Evolutionary conservation across 352 stramenopile species (phyloP).

Genomic region (Phytophthora citricola): DNA sequence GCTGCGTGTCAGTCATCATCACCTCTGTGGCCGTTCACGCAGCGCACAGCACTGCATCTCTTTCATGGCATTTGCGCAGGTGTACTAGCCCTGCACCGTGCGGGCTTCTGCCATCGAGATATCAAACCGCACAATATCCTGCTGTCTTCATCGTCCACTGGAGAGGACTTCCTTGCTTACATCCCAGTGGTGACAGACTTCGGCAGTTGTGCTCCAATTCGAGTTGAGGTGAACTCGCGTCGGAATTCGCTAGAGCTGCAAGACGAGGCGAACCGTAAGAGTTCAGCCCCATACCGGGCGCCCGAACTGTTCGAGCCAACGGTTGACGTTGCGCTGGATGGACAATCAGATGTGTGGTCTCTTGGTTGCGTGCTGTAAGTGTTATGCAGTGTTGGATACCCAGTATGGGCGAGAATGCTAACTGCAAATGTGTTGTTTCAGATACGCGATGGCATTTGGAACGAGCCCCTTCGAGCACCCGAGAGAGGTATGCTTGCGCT

Average conservation of each 20-base stretch:
- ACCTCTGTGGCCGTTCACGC: slow-evolving; percentile 84
- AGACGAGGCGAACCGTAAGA: slow-evolving; percentile 85
- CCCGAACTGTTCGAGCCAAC: slow-evolving; percentile 86
- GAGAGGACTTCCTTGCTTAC: slow-evolving; percentile 74
- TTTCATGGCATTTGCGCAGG: slow-evolving; percentile 88
- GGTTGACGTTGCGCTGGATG: slow-evolving; percentile 70
- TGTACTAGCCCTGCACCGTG: slow-evolving; percentile 75
- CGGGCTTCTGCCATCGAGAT: slow-evolving; percentile 85
- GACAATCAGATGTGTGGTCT: slow-evolving; percentile 87
- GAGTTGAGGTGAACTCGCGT: slow-evolving; percentile 70
- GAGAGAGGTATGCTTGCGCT: slow-evolving; percentile 47
- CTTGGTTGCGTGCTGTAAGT: slow-evolving; percentile 83
- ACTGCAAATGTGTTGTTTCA: slow-evolving; percentile 25
- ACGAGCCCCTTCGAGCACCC: slow-evolving; percentile 82
- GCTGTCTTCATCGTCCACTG: slow-evolving; percentile 66
- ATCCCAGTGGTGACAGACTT: slow-evolving; percentile 89
- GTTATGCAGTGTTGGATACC: neutral
- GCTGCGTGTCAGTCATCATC: slow-evolving; percentile 69
- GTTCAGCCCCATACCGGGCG: slow-evolving; percentile 81
- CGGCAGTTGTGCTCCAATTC: slow-evolving; percentile 77
- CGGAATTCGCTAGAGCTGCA: slow-evolving; percentile 80
- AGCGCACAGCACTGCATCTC: slow-evolving; percentile 80
- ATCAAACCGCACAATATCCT: slow-evolving; percentile 89
- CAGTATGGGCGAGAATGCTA: neutral
- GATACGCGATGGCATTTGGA: slow-evolving; percentile 88